These are phyloP conservation scores for Geotrichum klebahnii DNA, from an alignment of 1,139 yeast genomes.

Conservation along the genomic window DNA sequence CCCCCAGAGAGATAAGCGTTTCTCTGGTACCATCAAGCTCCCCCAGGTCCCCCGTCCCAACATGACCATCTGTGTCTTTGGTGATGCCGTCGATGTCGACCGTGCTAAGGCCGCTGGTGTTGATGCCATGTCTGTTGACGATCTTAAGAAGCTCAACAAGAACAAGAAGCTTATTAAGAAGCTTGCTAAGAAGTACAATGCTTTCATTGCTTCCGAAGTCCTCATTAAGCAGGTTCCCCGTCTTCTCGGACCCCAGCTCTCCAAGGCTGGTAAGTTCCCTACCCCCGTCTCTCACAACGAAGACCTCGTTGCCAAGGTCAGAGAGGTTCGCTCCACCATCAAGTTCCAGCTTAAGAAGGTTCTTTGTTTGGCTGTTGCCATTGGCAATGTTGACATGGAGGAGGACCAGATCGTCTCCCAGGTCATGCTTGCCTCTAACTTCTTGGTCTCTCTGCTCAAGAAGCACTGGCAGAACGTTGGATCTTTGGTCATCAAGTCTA, in stretches of 20 bases:
- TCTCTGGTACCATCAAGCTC: slow-evolving; percentile 98
- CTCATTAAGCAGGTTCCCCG: slow-evolving; percentile 99
- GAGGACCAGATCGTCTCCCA: slow-evolving; percentile 95
- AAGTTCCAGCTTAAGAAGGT: slow-evolving; percentile 98
- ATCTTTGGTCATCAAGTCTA: slow-evolving; percentile 96
- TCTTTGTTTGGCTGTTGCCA: slow-evolving; percentile 88
- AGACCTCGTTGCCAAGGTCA: slow-evolving; percentile 92
- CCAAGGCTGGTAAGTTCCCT: slow-evolving; percentile 99
- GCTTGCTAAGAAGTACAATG: slow-evolving; percentile 99
- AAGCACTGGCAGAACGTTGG: slow-evolving; percentile 99
- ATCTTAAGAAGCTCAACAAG: slow-evolving; percentile 99
- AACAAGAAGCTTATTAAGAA: slow-evolving; percentile 99
- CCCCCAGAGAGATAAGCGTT: slow-evolving; percentile 99
- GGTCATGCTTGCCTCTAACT: slow-evolving; percentile 98
- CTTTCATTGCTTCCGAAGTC: slow-evolving; percentile 98
- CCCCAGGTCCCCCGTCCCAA: slow-evolving; percentile 99
- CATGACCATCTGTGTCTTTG: slow-evolving; percentile 99
- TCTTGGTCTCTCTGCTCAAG: slow-evolving; percentile 98
- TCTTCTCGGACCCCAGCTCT: slow-evolving; percentile 99
- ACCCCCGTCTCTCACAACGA: slow-evolving; percentile 99
- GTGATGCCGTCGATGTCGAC: slow-evolving; percentile 99
- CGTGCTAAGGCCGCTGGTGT: slow-evolving; percentile 99
- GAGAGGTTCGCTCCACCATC: slow-evolving; percentile 98
- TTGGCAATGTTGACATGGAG: slow-evolving; percentile 99
- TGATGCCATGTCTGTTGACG: slow-evolving; percentile 99